These are phyloP conservation scores for Graphilbum fragrans DNA, from an alignment of 2,329 filamentous ascomycete genomes.

Conservation along the genomic window DNA sequence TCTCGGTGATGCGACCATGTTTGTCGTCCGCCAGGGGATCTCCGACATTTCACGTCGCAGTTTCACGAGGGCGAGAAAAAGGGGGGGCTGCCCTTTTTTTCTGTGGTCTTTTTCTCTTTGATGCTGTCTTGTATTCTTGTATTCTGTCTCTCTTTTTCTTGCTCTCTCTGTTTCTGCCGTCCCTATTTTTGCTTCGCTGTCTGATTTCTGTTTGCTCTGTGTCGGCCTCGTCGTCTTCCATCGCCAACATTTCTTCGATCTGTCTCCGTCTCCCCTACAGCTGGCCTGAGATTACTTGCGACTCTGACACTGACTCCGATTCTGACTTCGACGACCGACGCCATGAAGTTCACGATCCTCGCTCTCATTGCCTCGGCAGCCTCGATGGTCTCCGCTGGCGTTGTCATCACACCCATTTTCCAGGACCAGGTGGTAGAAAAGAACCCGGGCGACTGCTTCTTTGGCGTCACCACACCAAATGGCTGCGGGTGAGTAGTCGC, in stretches of 20 bases:
- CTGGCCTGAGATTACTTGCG: background rate
- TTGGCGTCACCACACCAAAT: conserved; percentile 40
- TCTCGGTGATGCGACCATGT: too few species aligned
- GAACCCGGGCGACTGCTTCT: conserved; percentile 37
- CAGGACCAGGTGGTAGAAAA: conserved; percentile 38
- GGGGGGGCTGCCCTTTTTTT: background rate
- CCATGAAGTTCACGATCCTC: conserved; percentile 26
- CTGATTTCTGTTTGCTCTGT: too few species aligned
- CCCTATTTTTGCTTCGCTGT: background rate
- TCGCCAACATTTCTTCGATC: too few species aligned
- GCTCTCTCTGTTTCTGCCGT: background rate
- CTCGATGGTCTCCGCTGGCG: conserved; percentile 36
- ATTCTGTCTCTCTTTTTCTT: background rate
- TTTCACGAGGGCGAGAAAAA: background rate
- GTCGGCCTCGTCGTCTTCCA: too few species aligned
- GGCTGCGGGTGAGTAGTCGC: conserved; percentile 41
- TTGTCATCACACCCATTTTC: conserved; percentile 42
- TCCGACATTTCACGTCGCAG: background rate
- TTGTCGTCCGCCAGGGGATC: too few species aligned
- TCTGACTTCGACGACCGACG: conserved; percentile 6
- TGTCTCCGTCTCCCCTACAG: background rate
- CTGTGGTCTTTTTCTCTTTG: background rate
- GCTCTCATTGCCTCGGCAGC: conserved; percentile 29
- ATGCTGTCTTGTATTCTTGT: background rate
- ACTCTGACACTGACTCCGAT: background rate